Evolutionary conservation across 176 grass and related monocot genomes (phyloP).

Genomic region (Bromus sterilis): DNA sequence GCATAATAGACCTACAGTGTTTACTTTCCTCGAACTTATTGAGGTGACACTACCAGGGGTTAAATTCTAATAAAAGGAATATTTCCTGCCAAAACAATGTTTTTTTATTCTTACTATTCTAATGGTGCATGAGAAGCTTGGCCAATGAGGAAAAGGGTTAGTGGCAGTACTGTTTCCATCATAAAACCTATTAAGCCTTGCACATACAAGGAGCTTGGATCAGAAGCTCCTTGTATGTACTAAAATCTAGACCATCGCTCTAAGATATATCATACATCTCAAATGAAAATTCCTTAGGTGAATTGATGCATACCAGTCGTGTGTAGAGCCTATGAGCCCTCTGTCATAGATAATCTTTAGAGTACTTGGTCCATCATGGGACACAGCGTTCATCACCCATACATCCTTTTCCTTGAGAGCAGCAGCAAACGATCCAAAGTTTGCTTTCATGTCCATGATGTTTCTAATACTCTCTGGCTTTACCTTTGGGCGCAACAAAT

Average conservation of each 20-base stretch:
- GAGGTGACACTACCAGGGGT: neutral
- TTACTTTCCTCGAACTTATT: neutral
- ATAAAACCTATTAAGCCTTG: neutral
- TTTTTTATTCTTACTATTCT: neutral
- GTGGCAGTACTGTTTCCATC: neutral
- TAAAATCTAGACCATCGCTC: neutral
- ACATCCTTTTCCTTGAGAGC: constrained; percentile 86
- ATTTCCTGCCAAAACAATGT: neutral
- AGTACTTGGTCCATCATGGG: constrained; percentile 82
- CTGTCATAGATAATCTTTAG: constrained; percentile 96
- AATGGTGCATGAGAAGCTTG: neutral
- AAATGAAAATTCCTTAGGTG: neutral
- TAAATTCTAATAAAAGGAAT: constrained; percentile 14
- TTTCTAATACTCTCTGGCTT: constrained; percentile 77
- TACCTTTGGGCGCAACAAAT: constrained; percentile 63
- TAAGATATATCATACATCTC: constrained; percentile 3
- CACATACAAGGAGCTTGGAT: neutral
- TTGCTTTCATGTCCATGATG: constrained; percentile 98
- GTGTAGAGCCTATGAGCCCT: constrained; percentile 76
- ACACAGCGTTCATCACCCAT: constrained; percentile 95
- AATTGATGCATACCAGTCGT: constrained; percentile 71
- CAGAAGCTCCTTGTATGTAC: constrained; percentile 2
- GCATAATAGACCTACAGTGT: neutral
- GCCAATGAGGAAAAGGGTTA: neutral
- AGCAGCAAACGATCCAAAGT: constrained; percentile 90